Evolutionary conservation across 257 asterid genomes (phyloP).

Genomic region (Perilla frutescens): DNA sequence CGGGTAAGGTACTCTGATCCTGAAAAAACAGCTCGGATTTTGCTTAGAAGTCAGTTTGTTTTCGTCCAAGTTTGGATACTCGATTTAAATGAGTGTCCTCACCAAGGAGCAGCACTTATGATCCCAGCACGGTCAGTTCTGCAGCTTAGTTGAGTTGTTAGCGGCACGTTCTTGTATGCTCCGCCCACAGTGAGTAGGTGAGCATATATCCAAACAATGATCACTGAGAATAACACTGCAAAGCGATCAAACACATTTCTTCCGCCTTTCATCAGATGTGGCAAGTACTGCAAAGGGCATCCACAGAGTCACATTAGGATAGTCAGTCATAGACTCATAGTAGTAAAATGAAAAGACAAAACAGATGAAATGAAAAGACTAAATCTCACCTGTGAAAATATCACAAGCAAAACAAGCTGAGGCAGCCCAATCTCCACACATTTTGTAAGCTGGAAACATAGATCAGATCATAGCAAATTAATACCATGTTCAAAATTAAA

Average conservation of each 20-base stretch:
- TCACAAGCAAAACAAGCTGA: constrained; percentile 70
- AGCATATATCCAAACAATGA: constrained; percentile 87
- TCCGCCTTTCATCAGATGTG: constrained; percentile 67
- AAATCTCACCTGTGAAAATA: constrained; percentile 82
- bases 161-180: constrained; percentile 64
- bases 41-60: too few species aligned
- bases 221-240: constrained; percentile 75
- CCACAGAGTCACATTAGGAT: constrained; percentile 9
- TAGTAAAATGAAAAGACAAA: neutral
- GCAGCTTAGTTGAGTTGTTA: constrained; percentile 73
- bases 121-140: constrained; percentile 95
- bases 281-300: constrained; percentile 66
- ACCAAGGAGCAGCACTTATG: constrained; percentile 88
- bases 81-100: constrained; percentile 19
- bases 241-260: constrained; percentile 71
- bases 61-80: neutral
- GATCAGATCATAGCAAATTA: constrained; percentile 10
- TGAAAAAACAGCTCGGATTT: constrained; percentile 31
- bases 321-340: too few species aligned
- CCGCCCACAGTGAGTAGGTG: constrained; percentile 87
- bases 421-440: constrained; percentile 95
- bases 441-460: constrained; percentile 63
- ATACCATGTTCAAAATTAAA: constrained; percentile 22
- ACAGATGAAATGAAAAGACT: too few species aligned
- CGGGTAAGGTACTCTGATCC: constrained; percentile 95